phyloP scores from a whole-genome alignment of 352 stramenopile species.

The Pythium scleroteichum region DNA sequence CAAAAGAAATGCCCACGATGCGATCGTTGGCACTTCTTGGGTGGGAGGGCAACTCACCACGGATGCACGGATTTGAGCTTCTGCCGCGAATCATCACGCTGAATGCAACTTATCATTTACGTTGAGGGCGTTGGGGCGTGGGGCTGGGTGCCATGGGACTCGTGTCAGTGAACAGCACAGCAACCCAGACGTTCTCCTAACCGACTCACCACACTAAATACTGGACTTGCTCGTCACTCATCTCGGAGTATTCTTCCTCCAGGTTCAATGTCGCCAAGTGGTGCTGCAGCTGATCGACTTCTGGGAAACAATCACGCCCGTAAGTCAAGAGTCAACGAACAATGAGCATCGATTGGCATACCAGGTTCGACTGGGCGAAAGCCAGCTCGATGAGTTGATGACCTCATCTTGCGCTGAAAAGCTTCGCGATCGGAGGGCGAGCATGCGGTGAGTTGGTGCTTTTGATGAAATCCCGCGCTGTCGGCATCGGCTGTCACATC shows the following conservation, averaged over 20 bases:
- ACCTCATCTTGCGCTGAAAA: slow-evolving; percentile 74
- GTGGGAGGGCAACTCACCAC: too few species aligned
- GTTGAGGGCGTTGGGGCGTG: slow-evolving; percentile 21
- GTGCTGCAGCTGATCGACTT: slow-evolving; percentile 27
- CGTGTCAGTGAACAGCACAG: background rate
- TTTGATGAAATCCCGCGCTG: slow-evolving; percentile 32
- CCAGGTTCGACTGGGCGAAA: slow-evolving; percentile 77
- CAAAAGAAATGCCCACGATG: too few species aligned
- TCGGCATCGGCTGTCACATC: slow-evolving; percentile 68
- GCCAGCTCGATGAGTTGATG: slow-evolving; percentile 59
- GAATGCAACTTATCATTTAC: slow-evolving; percentile 18
- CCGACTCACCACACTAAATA: slow-evolving; percentile 39
- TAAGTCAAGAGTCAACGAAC: background rate
- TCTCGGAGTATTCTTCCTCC: slow-evolving; percentile 26
- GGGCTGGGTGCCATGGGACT: slow-evolving; percentile 2
- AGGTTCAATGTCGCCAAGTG: slow-evolving; percentile 23
- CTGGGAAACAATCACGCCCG: background rate
- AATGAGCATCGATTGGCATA: slow-evolving; percentile 19
- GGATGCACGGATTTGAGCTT: too few species aligned
- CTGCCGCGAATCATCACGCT: background rate
- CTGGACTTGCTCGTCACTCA: slow-evolving; percentile 25
- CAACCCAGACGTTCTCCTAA: background rate
- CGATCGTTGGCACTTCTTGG: too few species aligned
- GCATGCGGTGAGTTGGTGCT: slow-evolving; percentile 83
- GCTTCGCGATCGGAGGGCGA: slow-evolving; percentile 66